Evolutionary conservation across 768 basidiomycete species (phyloP).

Genomic region (Trametes cinnabarina): DNA sequence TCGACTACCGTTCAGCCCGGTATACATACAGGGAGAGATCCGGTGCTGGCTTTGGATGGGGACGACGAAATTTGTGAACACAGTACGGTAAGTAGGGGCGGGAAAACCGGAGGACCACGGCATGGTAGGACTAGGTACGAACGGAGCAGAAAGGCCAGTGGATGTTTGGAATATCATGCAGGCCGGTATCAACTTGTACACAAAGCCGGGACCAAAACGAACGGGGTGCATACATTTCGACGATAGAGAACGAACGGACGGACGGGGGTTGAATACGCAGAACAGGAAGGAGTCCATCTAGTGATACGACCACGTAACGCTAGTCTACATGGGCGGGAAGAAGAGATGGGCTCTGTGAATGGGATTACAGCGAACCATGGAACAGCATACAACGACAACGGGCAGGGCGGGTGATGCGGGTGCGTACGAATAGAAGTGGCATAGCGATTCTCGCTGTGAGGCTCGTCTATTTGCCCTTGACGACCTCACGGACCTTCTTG

Average conservation of each 20-base stretch:
- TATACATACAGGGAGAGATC: conserved; percentile 13
- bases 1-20: conserved; percentile 3
- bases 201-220: conserved; percentile 3
- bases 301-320: conserved; percentile 16
- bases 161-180: neutral
- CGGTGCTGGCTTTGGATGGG: neutral
- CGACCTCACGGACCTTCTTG: conserved; percentile 75
- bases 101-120: neutral
- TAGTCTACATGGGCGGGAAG: conserved; percentile 20
- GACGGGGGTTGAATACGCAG: neutral
- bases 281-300: conserved; percentile 14
- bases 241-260: neutral
- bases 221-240: conserved; percentile 4
- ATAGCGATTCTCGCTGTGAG: neutral
- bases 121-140: neutral
- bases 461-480: conserved; percentile 47
- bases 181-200: conserved; percentile 12
- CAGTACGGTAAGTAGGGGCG: conserved; percentile 13
- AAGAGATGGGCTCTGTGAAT: conserved; percentile 10
- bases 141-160: neutral
- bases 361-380: conserved; percentile 8
- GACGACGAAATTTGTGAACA: conserved; percentile 6
- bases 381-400: conserved; percentile 13
- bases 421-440: conserved; percentile 7
- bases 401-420: neutral